These are phyloP conservation scores for Macrocybe gigantea DNA, from an alignment of 768 basidiomycete species.

Conservation along the genomic window DNA sequence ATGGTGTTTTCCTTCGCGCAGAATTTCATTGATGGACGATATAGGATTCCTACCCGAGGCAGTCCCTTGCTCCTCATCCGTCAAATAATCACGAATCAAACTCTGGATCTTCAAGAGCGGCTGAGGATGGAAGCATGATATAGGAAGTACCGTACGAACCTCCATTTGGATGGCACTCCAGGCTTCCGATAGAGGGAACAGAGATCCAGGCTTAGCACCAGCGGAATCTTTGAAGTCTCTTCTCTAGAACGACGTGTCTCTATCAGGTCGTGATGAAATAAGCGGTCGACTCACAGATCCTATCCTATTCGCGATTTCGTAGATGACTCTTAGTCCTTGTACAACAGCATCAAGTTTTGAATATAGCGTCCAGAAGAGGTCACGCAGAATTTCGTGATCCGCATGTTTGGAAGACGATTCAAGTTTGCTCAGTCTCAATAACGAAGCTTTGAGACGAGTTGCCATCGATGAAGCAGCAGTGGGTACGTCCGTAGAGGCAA, in stretches of 20 bases:
- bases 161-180: conserved; percentile 89
- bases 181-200: conserved; percentile 82
- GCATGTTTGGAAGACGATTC: conserved; percentile 66
- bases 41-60: conserved; percentile 82
- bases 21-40: conserved; percentile 88
- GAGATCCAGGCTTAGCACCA: conserved; percentile 63
- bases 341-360: conserved; percentile 93
- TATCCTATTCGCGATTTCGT: conserved; percentile 87
- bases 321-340: conserved; percentile 85
- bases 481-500: conserved; percentile 25
- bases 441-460: conserved; percentile 39
- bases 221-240: conserved; percentile 89
- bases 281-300: conserved; percentile 67
- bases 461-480: conserved; percentile 19
- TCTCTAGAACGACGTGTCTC: conserved; percentile 41
- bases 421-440: conserved; percentile 62
- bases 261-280: neutral
- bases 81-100: conserved; percentile 83
- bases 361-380: conserved; percentile 96
- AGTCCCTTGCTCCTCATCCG: conserved; percentile 82
- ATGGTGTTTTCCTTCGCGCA: conserved; percentile 74
- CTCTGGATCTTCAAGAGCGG: conserved; percentile 59
- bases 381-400: conserved; percentile 82
- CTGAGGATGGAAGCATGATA: conserved; percentile 1
- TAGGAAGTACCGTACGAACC: conserved; percentile 35